Evolutionary conservation across 495 filamentous ascomycete species (phyloP).

Genomic region (Aspergillus leporis): DNA sequence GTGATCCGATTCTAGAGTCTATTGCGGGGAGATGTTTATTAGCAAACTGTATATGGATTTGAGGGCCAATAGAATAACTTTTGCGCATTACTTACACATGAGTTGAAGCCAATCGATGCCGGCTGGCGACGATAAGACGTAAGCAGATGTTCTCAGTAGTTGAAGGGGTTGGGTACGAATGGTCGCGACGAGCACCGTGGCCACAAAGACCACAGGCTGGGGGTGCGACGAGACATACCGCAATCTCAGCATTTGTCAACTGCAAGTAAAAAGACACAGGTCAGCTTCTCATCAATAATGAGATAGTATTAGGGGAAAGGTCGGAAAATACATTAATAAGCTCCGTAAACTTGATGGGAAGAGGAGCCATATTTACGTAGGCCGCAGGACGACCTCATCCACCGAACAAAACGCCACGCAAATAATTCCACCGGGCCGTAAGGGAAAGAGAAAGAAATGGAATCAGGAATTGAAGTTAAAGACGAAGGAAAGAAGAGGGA

Average conservation of each 20-base stretch:
- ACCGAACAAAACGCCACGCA: slow-evolving; percentile 48
- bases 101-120: slow-evolving; percentile 90
- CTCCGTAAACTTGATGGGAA: slow-evolving; percentile 96
- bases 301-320: slow-evolving; percentile 12
- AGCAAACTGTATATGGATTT: slow-evolving; percentile 11
- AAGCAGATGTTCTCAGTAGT: slow-evolving; percentile 34
- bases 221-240: slow-evolving; percentile 55
- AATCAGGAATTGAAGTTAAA: slow-evolving; percentile 21
- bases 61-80: not conserved
- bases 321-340: slow-evolving; percentile 69
- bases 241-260: slow-evolving; percentile 79
- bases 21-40: slow-evolving; percentile 16
- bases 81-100: slow-evolving; percentile 69
- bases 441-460: slow-evolving; percentile 27
- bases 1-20: slow-evolving; percentile 97
- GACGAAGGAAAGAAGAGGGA: slow-evolving; percentile 19
- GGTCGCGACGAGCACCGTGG: slow-evolving; percentile 17
- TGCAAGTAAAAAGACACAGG: slow-evolving; percentile 32
- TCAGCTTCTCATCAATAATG: slow-evolving; percentile 22
- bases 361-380: slow-evolving; percentile 65
- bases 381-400: slow-evolving; percentile 52
- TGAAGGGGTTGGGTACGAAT: slow-evolving; percentile 9
- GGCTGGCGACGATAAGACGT: slow-evolving; percentile 51
- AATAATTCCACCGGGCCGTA: slow-evolving; percentile 29
- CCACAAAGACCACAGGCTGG: slow-evolving; percentile 16